Base-by-base conservation (phyloP, 1,284 basidiomycete genomes). In the Cutaneotrichosporon mucoides region DNA sequence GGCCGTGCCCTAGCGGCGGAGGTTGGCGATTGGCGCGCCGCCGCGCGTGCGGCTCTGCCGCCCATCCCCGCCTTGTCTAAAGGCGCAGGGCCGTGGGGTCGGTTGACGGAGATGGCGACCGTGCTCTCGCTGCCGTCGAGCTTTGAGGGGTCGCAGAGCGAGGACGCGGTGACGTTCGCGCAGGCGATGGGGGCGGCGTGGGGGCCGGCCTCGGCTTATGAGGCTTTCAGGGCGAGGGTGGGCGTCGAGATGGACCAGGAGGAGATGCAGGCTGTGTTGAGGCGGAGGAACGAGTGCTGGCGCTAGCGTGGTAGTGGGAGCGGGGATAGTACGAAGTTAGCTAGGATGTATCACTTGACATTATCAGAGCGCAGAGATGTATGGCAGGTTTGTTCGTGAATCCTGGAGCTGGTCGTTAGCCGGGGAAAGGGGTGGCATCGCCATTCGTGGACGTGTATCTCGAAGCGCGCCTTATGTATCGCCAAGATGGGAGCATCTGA, bases 21-120 rank as follows among this genome's bases (percentile, higher is more conserved):
- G 73, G 85, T 86, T 61, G 84, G 86, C 64, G 80, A 91, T 15
- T 93, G 89, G 89, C 82, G 86, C 1, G 85, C 90, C 71, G 87
- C 88, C 2, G 88, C 86, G 61, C 82, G 83, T 40, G 34, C 35
- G 7, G 41, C 51, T 12, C 15, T 58, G 77, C 55, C 55, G 1
- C 11, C 15, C 13, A 13, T 44, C 3, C 24, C 24, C 24, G 24
- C 24, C 24, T 24, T 24, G 24, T 24, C 24, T 2, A 24, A 24
- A 3, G 24, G 24, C 24, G 24, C 24, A 3, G 16, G 24, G 35
- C 33, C 46, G 84, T 5, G 6, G 13, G 46, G 34, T 33, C 3
- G 85, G 88, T 78, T 93, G 41, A 73, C 86, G 9, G 84, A 88
- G 59, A 86, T 87, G 9, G 87, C 84, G 9, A 81, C 84, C 50